phyloP scores from a whole-genome alignment of 2,329 filamentous ascomycete genomes.

The Raffaelea ambrosiae region DNA sequence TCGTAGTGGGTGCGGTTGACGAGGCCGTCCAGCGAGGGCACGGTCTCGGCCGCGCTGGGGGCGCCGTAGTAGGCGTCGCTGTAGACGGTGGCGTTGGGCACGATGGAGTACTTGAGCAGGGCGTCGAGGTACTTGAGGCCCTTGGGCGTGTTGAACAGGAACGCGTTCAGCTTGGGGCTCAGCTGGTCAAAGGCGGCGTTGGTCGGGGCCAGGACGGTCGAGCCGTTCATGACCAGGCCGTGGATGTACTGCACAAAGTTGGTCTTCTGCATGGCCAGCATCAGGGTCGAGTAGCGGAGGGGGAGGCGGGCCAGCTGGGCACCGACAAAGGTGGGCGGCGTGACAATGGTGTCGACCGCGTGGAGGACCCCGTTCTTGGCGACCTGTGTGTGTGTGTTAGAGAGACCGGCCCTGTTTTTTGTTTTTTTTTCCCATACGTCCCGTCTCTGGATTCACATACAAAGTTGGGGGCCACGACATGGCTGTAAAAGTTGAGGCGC shows the following conservation, averaged over 20 bases:
- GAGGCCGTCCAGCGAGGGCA: slow-evolving; percentile 36
- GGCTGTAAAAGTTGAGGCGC: slow-evolving; percentile 68
- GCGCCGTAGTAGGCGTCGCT: slow-evolving; percentile 68
- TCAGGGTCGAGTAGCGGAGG: slow-evolving; percentile 66
- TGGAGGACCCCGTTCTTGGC: slow-evolving; percentile 78
- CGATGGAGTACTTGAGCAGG: slow-evolving; percentile 71
- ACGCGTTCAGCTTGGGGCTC: slow-evolving; percentile 65
- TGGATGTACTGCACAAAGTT: slow-evolving; percentile 56
- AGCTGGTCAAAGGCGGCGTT: slow-evolving; percentile 76
- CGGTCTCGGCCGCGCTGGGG: slow-evolving; percentile 26
- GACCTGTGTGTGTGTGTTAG: slow-evolving; percentile 31
- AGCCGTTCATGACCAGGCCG: slow-evolving; percentile 46
- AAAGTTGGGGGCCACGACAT: slow-evolving; percentile 61
- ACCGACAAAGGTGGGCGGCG: slow-evolving; percentile 61
- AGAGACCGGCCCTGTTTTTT: too few relatives aligned
- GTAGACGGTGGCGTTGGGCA: slow-evolving; percentile 68
- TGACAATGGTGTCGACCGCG: slow-evolving; percentile 62
- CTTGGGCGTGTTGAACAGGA: slow-evolving; percentile 68
- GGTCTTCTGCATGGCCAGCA: slow-evolving; percentile 66
- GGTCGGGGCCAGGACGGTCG: slow-evolving; percentile 72
- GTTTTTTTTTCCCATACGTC: too few relatives aligned
- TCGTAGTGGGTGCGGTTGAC: slow-evolving; percentile 56
- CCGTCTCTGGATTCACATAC: slow-evolving; percentile 34
- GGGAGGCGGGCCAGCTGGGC: slow-evolving; percentile 56
- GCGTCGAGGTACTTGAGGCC: slow-evolving; percentile 71